Evolutionary conservation across 2,329 filamentous ascomycete species (phyloP).

Genomic region (Bisporella sp.): DNA sequence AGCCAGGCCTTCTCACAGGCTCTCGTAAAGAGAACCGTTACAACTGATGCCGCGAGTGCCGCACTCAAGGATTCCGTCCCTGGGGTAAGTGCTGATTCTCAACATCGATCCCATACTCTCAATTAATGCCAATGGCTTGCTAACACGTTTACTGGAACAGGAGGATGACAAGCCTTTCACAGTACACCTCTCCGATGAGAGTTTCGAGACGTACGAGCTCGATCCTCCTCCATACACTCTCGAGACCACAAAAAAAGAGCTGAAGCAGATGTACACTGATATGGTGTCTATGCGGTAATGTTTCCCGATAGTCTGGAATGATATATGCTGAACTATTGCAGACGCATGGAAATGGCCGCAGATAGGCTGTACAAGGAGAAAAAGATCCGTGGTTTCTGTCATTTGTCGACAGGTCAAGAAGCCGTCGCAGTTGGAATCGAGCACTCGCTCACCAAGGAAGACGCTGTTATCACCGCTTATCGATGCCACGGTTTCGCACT

Average conservation of each 20-base stretch:
- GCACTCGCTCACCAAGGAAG: conserved; percentile 82
- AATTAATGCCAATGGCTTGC: not conserved
- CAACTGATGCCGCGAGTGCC: conserved; percentile 89
- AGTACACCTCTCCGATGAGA: conserved; percentile 91
- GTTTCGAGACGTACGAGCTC: conserved; percentile 98
- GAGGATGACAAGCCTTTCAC: conserved; percentile 91
- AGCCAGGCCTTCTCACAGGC: conserved; percentile 20
- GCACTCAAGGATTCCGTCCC: conserved; percentile 72
- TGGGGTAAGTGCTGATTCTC: conserved; percentile 40
- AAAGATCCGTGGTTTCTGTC: conserved; percentile 99
- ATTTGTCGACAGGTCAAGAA: conserved; percentile 96
- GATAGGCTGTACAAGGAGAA: conserved; percentile 99
- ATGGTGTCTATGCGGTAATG: conserved; percentile 88
- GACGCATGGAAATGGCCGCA: conserved; percentile 99
- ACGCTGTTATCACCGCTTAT: conserved; percentile 97
- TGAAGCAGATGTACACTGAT: conserved; percentile 98
- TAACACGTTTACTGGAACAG: conserved; percentile 36
- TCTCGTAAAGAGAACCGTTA: conserved; percentile 62
- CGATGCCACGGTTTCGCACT: conserved; percentile 97
- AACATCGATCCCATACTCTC: conserved; percentile 1
- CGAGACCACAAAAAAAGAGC: conserved; percentile 90
- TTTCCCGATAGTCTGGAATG: not conserved
- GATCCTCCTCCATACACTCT: conserved; percentile 92
- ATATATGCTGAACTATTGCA: conserved; percentile 31
- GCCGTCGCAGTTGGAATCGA: conserved; percentile 96